Conservation (phyloP, 1,284 basidiomycete genomes). For the Neonothopanus nambi region DNA sequence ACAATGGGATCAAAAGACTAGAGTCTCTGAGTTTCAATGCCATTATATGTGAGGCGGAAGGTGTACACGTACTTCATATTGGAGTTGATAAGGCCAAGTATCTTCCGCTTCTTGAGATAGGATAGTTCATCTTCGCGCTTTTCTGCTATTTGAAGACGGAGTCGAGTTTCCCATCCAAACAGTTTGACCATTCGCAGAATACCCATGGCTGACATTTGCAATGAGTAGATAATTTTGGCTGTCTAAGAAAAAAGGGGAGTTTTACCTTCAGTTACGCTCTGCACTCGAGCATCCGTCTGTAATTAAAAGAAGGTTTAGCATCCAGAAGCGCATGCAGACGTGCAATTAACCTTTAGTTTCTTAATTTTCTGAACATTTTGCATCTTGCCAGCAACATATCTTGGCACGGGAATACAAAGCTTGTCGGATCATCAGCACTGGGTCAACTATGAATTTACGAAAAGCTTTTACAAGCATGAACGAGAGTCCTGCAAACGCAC, state of each 20-base stretch:
- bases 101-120: constrained; percentile 41
- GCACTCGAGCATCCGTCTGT: constrained; percentile 11
- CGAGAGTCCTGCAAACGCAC: constrained; percentile 4
- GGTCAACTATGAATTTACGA: constrained; percentile 19
- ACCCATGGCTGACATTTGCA: constrained; percentile 36
- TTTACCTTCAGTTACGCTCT: constrained; percentile 22
- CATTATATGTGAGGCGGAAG: neutral
- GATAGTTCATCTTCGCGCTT: constrained; percentile 56
- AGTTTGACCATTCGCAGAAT: constrained; percentile 64
- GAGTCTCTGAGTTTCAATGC: neutral
- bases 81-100: constrained; percentile 41
- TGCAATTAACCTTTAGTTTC: constrained; percentile 5
- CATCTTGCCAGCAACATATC: neutral
- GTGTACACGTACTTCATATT: constrained; percentile 41
- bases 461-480: constrained; percentile 25
- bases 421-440: neutral
- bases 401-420: constrained; percentile 7
- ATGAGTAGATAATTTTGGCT: constrained; percentile 38
- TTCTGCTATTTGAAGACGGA: constrained; percentile 47
- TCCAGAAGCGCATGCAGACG: neutral
- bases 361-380: constrained; percentile 1
- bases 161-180: constrained; percentile 66
- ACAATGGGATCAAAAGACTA: constrained; percentile 61
- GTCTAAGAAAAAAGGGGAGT: constrained; percentile 62
- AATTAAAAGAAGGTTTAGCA: constrained; percentile 2